These are phyloP conservation scores for Ceratocystis papillata DNA, from an alignment of 2,329 filamentous ascomycete species.

Conservation along the genomic window DNA sequence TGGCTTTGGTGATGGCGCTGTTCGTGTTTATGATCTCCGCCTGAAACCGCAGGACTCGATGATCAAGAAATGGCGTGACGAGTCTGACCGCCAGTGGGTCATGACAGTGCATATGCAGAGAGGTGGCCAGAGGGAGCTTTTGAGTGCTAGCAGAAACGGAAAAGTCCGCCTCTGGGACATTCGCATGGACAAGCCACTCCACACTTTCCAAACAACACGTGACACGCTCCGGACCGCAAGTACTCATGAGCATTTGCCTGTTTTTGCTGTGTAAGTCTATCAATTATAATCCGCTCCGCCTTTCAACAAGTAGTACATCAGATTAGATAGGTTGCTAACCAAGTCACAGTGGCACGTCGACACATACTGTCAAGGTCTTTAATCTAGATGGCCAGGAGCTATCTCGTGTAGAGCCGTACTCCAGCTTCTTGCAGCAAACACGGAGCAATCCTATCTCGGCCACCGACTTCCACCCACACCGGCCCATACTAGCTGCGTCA, in stretches of 20 bases:
- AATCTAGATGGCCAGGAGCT: constrained; percentile 74
- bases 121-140: constrained; percentile 79
- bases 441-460: constrained; percentile 72
- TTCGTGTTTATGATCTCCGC: constrained; percentile 87
- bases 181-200: constrained; percentile 67
- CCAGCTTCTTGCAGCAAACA: constrained; percentile 72
- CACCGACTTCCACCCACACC: constrained; percentile 91
- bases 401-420: constrained; percentile 79
- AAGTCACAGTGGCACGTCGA: constrained; percentile 62
- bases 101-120: constrained; percentile 95
- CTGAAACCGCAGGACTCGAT: constrained; percentile 75
- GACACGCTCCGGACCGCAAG: constrained; percentile 75
- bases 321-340: constrained; percentile 12
- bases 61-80: constrained; percentile 95
- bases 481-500: constrained; percentile 79
- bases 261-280: constrained; percentile 74
- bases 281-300: background rate
- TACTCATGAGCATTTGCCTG: constrained; percentile 90
- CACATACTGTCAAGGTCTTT: constrained; percentile 82
- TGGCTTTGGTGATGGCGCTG: constrained; percentile 88
- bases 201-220: constrained; percentile 61
- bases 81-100: constrained; percentile 76
- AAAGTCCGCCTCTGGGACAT: constrained; percentile 96
- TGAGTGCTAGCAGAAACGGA: constrained; percentile 83
- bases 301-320: background rate